Evolutionary conservation across 208 protist species (phyloP), one percentile per base, ranked within the genome.

Genomic region (Trypanosoma platydactyli): DNA sequence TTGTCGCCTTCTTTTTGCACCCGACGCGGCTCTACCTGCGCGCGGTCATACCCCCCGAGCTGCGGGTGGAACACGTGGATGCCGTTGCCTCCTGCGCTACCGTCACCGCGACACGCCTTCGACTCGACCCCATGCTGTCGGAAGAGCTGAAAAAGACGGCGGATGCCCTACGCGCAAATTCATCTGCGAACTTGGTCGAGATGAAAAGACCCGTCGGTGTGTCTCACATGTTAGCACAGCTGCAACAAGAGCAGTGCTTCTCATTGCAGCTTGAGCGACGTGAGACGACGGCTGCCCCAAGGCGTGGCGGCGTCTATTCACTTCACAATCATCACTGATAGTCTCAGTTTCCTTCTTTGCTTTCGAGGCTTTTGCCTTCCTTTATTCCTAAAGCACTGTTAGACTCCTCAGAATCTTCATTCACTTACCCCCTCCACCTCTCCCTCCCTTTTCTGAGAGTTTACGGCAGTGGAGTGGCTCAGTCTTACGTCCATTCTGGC

Each of bases 1-100:
- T 85, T 64, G 69, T 89, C 2, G 79, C 52, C 35, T 90, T 86
- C 64, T 77, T 81, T 42, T 24, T 78, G 7, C 57, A 58, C 16
- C 54, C 73, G 41, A 64, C 15, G 4, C 73, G 60, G 7, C 59
- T 93, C 44, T 73, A 79, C 13, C 25, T 90, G 41, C 83, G 87
- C 6, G 61, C 79, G 16, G 49, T 90, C 6, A 81, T 90, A 24
- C 84, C 87, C 11, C 56, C 71, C 3, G 81, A 90, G 65, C 67
- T 93, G 52, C 79, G 79, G 6, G 57, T 56, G 1, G 77, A 71
- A 68, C 70, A 64, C 20, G 53, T 77, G 69, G 70, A 73, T 3
- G 18, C 52, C n/a, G 53, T 68, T 27, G 62, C 29, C n/a, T 22
- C 50, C 25, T 46, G 29, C 15, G 38, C 42, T 6, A 58, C 46